phyloP scores from a whole-genome alignment of 2,329 filamentous ascomycete species.

The Penicillium oxalicum region DNA sequence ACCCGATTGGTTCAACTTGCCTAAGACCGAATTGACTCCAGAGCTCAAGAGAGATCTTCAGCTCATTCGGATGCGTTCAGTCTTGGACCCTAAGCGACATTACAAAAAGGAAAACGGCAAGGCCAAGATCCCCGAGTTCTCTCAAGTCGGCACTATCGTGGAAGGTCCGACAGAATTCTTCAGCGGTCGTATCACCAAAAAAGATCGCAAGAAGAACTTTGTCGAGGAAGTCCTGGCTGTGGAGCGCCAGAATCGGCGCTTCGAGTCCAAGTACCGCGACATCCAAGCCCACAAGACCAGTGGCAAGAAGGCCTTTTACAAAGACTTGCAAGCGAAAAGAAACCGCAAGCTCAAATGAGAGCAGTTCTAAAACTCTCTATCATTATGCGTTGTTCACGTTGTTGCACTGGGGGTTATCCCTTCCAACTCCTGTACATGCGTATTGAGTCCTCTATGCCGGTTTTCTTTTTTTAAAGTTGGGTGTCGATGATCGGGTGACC shows the following conservation, averaged over 20 bases:
- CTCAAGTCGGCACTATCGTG: slow-evolving; percentile 80
- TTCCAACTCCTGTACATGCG: neutral
- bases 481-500: too few relatives aligned
- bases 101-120: slow-evolving; percentile 82
- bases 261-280: slow-evolving; percentile 80
- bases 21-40: slow-evolving; percentile 74
- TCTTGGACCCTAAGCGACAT: slow-evolving; percentile 81
- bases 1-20: slow-evolving; percentile 78
- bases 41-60: slow-evolving; percentile 86
- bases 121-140: slow-evolving; percentile 69
- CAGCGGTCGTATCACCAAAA: slow-evolving; percentile 73
- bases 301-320: slow-evolving; percentile 86
- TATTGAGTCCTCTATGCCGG: neutral
- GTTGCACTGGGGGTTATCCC: neutral
- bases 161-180: slow-evolving; percentile 85
- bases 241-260: slow-evolving; percentile 61
- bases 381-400: neutral
- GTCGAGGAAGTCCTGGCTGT: slow-evolving; percentile 73
- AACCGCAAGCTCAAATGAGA: slow-evolving; percentile 24
- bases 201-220: slow-evolving; percentile 80
- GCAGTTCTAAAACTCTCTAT: neutral
- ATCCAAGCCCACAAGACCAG: slow-evolving; percentile 77
- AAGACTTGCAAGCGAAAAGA: slow-evolving; percentile 62
- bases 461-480: too few relatives aligned
- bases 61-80: slow-evolving; percentile 78